Evolutionary conservation across 176 grass and related monocot species (phyloP).

Genomic region (Triticum timopheevii): DNA sequence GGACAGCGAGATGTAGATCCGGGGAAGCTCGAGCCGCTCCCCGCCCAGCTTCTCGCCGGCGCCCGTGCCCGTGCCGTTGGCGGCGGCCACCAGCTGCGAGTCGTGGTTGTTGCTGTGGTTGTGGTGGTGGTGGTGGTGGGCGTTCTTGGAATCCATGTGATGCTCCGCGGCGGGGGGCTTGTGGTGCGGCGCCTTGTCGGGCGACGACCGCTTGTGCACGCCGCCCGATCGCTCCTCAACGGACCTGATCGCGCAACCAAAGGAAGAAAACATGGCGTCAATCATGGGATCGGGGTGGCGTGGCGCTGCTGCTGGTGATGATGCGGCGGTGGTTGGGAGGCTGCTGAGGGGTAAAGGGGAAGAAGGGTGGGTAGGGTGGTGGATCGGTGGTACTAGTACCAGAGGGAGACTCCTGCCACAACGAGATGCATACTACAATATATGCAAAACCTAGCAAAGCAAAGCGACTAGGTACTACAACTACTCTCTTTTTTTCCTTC

Average conservation of each 20-base stretch:
- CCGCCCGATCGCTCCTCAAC: conserved; percentile 43
- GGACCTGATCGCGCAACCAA: conserved; percentile 30
- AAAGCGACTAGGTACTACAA: too few species aligned
- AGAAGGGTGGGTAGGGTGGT: conserved; percentile 24
- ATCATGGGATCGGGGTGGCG: conserved; percentile 25
- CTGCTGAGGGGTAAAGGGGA: conserved; percentile 20
- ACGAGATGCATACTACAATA: conserved; percentile 22
- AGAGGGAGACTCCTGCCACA: not conserved
- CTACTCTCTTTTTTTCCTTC: not conserved
- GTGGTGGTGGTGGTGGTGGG: conserved; percentile 8
- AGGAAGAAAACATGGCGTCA: not conserved
- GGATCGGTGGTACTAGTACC: not conserved
- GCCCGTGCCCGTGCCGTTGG: conserved; percentile 12
- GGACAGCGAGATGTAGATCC: conserved; percentile 89
- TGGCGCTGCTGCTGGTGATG: too few species aligned
- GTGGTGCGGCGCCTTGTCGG: conserved; percentile 36
- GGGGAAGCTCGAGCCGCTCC: conserved; percentile 79
- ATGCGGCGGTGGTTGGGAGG: conserved; percentile 24
- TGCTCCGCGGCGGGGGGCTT: conserved; percentile 19
- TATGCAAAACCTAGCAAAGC: conserved; percentile 18
- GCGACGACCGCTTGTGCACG: conserved; percentile 36
- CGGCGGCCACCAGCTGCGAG: not conserved
- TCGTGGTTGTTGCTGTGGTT: conserved; percentile 27
- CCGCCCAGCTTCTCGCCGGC: conserved; percentile 28
- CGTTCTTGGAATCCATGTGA: conserved; percentile 39